These are phyloP conservation scores for Malus hybrid DNA, from an alignment of 331 rosid genomes.

Conservation along the genomic window DNA sequence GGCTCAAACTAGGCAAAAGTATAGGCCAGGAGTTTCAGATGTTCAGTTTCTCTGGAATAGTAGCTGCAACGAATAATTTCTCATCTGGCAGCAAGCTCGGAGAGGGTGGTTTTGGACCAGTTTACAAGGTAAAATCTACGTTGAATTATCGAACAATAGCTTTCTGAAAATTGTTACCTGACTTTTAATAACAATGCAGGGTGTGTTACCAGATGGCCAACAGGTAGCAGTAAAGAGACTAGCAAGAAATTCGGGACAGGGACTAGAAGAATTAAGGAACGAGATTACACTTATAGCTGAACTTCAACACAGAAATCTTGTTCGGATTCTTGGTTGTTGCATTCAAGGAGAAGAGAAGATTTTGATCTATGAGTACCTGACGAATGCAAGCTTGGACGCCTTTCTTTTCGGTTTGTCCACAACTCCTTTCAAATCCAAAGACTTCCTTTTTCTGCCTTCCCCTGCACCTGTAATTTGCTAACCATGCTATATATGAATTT, in stretches of 20 bases:
- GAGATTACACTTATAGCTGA: constrained; percentile 23
- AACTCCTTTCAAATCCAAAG: neutral
- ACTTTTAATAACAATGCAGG: neutral
- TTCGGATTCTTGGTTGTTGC: constrained; percentile 11
- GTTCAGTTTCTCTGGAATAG: constrained; percentile 9
- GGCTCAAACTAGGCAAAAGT: constrained; percentile 1
- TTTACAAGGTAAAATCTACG: constrained; percentile 11
- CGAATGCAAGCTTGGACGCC: constrained; percentile 13
- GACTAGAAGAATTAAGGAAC: constrained; percentile 14
- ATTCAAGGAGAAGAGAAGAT: constrained; percentile 18
- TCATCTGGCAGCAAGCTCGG: constrained; percentile 15
- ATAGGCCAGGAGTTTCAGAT: constrained; percentile 2
- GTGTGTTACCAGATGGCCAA: constrained; percentile 15
- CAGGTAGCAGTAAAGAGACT: constrained; percentile 15
- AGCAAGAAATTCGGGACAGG: constrained; percentile 14
- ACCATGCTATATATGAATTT: neutral
- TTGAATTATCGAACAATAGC: neutral
- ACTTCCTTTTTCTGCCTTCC: neutral
- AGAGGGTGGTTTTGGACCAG: constrained; percentile 27
- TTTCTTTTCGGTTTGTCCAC: constrained; percentile 13
- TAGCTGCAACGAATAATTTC: constrained; percentile 9
- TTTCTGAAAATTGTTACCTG: neutral
- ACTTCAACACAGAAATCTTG: constrained; percentile 21
- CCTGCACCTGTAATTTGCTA: neutral
- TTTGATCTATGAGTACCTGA: constrained; percentile 10